Evolutionary conservation across 805 yeast species (phyloP).

Genomic region (Lipomyces japonicus): DNA sequence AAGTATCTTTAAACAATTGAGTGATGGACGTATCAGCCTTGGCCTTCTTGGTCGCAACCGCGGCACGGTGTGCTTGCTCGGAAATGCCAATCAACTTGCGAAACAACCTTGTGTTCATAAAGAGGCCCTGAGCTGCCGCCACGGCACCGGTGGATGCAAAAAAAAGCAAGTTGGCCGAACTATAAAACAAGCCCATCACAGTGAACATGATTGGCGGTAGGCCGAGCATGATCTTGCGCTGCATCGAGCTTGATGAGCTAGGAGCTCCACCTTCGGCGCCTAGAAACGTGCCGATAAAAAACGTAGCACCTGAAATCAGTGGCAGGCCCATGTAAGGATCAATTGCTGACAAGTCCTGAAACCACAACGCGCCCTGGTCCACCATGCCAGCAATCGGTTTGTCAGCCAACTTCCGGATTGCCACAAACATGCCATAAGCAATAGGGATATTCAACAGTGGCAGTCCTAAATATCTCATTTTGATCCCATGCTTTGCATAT

Average conservation of each 20-base stretch:
- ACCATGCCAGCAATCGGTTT: conserved; percentile 80
- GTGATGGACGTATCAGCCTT: conserved; percentile 5
- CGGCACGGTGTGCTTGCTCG: conserved; percentile 7
- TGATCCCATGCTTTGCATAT: conserved; percentile 66
- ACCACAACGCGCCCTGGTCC: conserved; percentile 80
- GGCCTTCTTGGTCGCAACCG: conserved; percentile 1
- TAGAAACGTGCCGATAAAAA: conserved; percentile 67
- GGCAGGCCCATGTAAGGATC: conserved; percentile 93
- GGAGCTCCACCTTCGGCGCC: conserved; percentile 89
- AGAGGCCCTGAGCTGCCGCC: conserved; percentile 11
- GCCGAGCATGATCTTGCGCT: conserved; percentile 56
- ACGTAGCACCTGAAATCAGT: conserved; percentile 71
- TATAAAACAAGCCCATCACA: conserved; percentile 21
- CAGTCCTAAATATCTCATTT: conserved; percentile 69
- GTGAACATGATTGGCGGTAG: conserved; percentile 18
- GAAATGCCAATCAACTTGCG: conserved; percentile 14
- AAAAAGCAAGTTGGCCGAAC: conserved; percentile 22
- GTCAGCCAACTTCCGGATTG: conserved; percentile 75
- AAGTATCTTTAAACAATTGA: conserved; percentile 17
- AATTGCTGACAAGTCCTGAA: conserved; percentile 68
- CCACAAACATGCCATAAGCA: conserved; percentile 86
- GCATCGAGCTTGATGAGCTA: conserved; percentile 56
- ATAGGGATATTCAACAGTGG: conserved; percentile 72
- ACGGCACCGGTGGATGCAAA: conserved; percentile 21
- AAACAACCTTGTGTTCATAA: conserved; percentile 11